These are phyloP conservation scores for Avena sativa DNA, from an alignment of 176 grass and related monocot species.

Conservation along the genomic window DNA sequence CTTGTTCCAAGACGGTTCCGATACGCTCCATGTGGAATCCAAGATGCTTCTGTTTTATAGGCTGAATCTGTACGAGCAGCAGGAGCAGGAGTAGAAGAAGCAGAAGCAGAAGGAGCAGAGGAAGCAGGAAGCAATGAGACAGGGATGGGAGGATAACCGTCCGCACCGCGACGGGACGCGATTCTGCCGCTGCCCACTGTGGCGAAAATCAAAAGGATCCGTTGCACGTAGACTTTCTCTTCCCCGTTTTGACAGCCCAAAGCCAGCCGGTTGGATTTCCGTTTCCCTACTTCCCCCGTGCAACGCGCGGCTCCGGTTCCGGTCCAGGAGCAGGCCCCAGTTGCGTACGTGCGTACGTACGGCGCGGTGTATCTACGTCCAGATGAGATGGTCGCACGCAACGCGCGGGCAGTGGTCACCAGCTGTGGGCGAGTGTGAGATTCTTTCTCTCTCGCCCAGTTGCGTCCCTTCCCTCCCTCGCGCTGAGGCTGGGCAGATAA, in stretches of 20 bases:
- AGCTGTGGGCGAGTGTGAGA: conserved; percentile 15
- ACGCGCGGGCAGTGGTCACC: not conserved
- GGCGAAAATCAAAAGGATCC: conserved; percentile 18
- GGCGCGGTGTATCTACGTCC: conserved; percentile 14
- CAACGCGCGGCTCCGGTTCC: not conserved
- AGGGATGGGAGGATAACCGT: not conserved
- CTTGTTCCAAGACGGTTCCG: not conserved
- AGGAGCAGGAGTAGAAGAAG: not conserved
- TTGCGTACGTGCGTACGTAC: not conserved
- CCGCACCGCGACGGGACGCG: not conserved
- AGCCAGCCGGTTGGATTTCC: not conserved
- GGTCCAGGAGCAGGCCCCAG: conserved; percentile 36
- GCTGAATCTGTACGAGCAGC: not conserved
- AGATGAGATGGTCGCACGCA: not conserved
- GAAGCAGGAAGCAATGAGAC: not conserved
- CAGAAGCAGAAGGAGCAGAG: not conserved
- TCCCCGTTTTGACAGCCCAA: not conserved
- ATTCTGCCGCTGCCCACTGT: not conserved
- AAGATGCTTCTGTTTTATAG: conserved; percentile 20
- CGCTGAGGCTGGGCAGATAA: too few species aligned
- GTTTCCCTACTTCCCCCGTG: too few species aligned
- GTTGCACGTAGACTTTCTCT: conserved; percentile 14
- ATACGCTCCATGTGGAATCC: not conserved
- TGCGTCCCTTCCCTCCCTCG: not conserved
- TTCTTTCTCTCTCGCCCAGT: not conserved